phyloP scores from a whole-genome alignment of 2,329 filamentous ascomycete genomes.

The Aspergillus ustus region DNA sequence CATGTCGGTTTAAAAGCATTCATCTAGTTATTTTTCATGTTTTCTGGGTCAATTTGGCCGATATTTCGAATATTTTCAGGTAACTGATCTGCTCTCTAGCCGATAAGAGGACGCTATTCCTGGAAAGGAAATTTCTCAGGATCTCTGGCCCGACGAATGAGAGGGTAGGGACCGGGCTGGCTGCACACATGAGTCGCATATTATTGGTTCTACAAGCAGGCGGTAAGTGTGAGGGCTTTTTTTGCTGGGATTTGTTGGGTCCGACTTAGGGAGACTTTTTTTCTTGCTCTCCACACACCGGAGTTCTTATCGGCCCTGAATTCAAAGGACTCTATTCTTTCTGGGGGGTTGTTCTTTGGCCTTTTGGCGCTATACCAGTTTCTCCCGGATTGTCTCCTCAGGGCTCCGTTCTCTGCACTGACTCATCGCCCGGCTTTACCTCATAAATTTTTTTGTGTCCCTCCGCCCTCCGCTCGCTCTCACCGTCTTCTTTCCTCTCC shows the following conservation, averaged over 20 bases:
- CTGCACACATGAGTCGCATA: not conserved
- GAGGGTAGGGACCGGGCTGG: not conserved
- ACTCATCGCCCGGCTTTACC: conserved; percentile 31
- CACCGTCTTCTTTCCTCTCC: conserved; percentile 16
- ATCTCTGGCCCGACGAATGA: not conserved
- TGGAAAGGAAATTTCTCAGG: not conserved
- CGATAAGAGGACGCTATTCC: conserved; percentile 9
- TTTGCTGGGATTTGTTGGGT: not conserved
- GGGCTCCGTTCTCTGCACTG: conserved; percentile 24
- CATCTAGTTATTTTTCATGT: not conserved
- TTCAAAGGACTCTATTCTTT: conserved; percentile 9
- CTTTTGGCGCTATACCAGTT: conserved; percentile 22
- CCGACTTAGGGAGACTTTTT: conserved; percentile 10
- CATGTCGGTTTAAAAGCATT: not conserved
- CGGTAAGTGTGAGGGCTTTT: conserved; percentile 21
- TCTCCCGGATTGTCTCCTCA: conserved; percentile 18
- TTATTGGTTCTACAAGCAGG: conserved; percentile 19
- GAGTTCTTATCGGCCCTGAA: conserved; percentile 34
- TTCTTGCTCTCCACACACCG: conserved; percentile 32
- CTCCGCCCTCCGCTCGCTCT: conserved; percentile 19
- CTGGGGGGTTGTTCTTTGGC: conserved; percentile 13
- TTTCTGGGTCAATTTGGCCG: conserved; percentile 2
- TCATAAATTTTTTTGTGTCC: conserved; percentile 21
- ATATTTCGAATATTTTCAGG: conserved; percentile 11
- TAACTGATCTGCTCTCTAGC: conserved; percentile 4